Percentiles rank a stretch among this genome's conserved stretches.
These are phyloP conservation scores for Phytophthora brassicae DNA, from an alignment of 352 stramenopile species.

Conservation along the genomic window DNA sequence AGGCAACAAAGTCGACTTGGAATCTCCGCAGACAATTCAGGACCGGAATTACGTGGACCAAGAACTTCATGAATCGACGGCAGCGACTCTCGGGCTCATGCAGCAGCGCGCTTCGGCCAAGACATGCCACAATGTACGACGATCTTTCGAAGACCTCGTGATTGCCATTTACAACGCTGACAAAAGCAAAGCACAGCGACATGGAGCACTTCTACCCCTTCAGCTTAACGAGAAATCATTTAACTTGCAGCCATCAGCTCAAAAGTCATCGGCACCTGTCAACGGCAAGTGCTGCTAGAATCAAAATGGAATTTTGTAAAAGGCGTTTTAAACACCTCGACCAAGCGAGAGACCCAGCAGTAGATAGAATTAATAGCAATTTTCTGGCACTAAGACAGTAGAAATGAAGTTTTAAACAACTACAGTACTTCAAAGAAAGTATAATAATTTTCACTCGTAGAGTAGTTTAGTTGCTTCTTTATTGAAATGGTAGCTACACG, in stretches of 20 bases:
- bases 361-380: neutral
- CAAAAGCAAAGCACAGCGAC: slow-evolving; percentile 44
- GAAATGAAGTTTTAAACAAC: neutral
- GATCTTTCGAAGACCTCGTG: slow-evolving; percentile 72
- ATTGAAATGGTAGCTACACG: neutral
- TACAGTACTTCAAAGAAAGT: too few relatives aligned
- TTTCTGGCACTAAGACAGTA: neutral
- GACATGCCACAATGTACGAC: slow-evolving; percentile 62
- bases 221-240: slow-evolving; percentile 33
- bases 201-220: slow-evolving; percentile 40
- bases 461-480: neutral
- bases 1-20: slow-evolving; percentile 78
- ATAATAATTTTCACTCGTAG: too few relatives aligned
- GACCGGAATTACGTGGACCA: slow-evolving; percentile 31
- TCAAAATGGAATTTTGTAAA: slow-evolving; percentile 8
- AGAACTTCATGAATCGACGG: slow-evolving; percentile 46
- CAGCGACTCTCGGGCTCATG: slow-evolving; percentile 44
- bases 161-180: slow-evolving; percentile 71
- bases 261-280: slow-evolving; percentile 1
- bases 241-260: neutral
- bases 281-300: slow-evolving; percentile 24
- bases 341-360: slow-evolving; percentile 2
- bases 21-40: slow-evolving; percentile 11
- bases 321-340: neutral
- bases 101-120: slow-evolving; percentile 69